These are phyloP conservation scores for Dendrobium nobile DNA, from an alignment of 106 monocot genomes.

Conservation along the genomic window DNA sequence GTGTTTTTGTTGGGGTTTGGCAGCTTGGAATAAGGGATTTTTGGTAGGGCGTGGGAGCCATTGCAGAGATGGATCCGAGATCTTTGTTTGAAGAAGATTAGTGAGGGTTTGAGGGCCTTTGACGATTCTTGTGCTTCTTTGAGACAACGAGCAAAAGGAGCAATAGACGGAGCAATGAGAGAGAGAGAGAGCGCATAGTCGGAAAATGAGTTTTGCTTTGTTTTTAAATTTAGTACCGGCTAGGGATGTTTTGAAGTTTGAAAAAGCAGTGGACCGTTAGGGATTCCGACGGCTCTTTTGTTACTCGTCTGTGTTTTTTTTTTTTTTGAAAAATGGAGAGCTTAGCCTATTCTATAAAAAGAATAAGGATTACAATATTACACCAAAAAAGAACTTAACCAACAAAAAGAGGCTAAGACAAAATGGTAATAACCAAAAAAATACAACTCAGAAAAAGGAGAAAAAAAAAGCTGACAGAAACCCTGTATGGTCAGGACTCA, in stretches of 20 bases:
- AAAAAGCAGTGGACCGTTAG: background rate
- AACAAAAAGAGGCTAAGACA: no score
- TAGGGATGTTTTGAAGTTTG: background rate
- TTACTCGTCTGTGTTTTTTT: no score
- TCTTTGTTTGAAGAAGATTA: background rate
- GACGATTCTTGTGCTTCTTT: conserved; percentile 9
- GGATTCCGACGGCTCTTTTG: conserved; percentile 10
- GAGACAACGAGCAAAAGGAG: background rate
- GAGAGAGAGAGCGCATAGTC: conserved; percentile 2
- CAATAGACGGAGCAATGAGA: background rate
- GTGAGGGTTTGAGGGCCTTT: background rate
- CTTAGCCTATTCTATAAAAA: no score
- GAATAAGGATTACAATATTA: no score
- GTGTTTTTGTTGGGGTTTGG: conserved; percentile 57
- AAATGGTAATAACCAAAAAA: no score
- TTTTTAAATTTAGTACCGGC: background rate
- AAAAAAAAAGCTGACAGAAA: no score
- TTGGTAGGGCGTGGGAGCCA: conserved; percentile 64
- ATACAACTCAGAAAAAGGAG: no score
- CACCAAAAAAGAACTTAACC: no score
- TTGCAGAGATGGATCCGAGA: conserved; percentile 14
- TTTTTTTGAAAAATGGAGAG: no score
- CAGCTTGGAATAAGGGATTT: conserved; percentile 25
- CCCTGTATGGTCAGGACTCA: no score
- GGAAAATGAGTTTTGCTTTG: background rate